Evolutionary conservation across 2,329 filamentous ascomycete genomes (phyloP).

Genomic region (Fusarium buharicum): DNA sequence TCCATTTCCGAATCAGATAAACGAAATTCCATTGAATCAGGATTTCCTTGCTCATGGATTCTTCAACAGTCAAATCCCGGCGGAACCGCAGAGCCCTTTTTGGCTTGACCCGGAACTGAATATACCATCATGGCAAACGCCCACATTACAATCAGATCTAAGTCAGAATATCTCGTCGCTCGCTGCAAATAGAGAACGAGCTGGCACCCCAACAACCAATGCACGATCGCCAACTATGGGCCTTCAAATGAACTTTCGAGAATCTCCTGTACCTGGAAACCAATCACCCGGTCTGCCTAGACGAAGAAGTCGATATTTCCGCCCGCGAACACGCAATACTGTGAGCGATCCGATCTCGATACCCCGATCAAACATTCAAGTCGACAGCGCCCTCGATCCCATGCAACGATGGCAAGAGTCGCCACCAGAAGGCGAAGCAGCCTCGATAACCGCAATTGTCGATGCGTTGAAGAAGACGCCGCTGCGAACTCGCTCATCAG

Average conservation of each 20-base stretch:
- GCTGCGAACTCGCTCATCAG: conserved; percentile 16
- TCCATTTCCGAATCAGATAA: neutral
- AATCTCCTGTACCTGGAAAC: neutral
- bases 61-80: neutral
- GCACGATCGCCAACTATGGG: neutral
- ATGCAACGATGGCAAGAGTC: conserved; percentile 44
- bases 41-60: neutral
- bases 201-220: neutral
- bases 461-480: conserved; percentile 26
- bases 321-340: neutral
- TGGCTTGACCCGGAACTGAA: conserved; percentile 2
- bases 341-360: conserved; percentile 22
- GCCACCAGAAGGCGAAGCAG: conserved; percentile 37
- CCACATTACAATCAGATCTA: neutral
- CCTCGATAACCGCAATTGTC: conserved; percentile 35
- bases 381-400: conserved; percentile 17
- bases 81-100: neutral
- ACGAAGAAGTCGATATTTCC: conserved; percentile 24
- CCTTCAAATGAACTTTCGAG: neutral
- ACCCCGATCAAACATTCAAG: neutral
- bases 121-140: neutral
- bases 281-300: conserved; percentile 20
- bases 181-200: neutral
- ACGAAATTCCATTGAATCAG: neutral
- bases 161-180: neutral